Base-by-base conservation (phyloP, 441 rosid species). In the Isatis lusitanica region DNA sequence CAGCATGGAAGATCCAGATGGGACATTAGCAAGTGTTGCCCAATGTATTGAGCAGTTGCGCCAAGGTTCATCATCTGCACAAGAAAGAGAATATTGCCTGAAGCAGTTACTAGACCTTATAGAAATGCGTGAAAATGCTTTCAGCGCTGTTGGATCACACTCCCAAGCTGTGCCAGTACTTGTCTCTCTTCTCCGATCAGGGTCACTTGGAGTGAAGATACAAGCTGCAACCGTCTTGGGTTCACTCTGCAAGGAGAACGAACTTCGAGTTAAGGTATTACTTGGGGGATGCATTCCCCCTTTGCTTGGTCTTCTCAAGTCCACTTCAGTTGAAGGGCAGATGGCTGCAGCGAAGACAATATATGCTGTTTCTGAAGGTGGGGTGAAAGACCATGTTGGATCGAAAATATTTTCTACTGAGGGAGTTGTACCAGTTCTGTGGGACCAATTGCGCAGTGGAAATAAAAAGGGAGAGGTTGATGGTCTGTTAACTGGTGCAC, bases 231-330 rank as follows among this genome's bases (percentile, higher is more conserved):
- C 87, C 63, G 98, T 96, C 76, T 84, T 96, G 79, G 98, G 99
- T 33, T 92, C 98, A 47, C 95, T 96, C 17, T 96, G 99, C 73
- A 94, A 91, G 86, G 99, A 96, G 86, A 96, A 96, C 79, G 99
- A 96, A 78, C 89, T 94, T 38, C 84, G 99, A 74, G 98, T 96
- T 68, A 96, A 94, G 84, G 99, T 96, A 68, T 81, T 96, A 73
- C 98, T 94, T 79, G 99, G 99, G 58, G 99, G 99, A 70, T 96
- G 99, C 88, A 96, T 96, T 83, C 99, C 99, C 4, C 99, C 98
- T 7, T 82, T 96, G 94, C 98, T 96, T 79, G 98, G 98, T 73
- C 97, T 96, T 74, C 99, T 96, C 77, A 96, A 91, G 79, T 92
- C 98, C 66, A 94, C 87, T 84, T 96, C 99, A 47, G 87, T 88